Evolutionary conservation across 192 early-diverging fungal species (phyloP).

Genomic region (Lunasporangiospora selenospora): DNA sequence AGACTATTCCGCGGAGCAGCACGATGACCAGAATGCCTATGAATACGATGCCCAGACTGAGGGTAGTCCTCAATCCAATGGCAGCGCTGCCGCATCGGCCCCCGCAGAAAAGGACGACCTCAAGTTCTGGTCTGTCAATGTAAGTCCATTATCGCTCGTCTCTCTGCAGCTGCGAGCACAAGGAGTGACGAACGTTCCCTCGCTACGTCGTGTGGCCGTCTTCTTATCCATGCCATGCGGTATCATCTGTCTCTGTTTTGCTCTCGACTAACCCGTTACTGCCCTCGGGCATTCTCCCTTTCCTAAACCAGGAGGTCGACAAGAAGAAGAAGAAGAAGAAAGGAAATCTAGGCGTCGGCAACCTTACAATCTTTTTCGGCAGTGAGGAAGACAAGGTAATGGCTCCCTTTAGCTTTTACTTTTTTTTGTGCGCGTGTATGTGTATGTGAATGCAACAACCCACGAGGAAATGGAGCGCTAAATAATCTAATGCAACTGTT

Average conservation of each 20-base stretch:
- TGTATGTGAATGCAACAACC: too few species aligned
- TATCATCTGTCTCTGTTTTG: too few species aligned
- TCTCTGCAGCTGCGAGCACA: too few species aligned
- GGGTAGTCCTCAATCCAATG: constrained; percentile 19
- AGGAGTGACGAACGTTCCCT: too few species aligned
- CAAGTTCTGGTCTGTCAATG: constrained; percentile 57
- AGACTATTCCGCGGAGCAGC: constrained; percentile 33
- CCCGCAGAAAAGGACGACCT: constrained; percentile 47
- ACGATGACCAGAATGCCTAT: constrained; percentile 23
- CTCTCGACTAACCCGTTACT: too few species aligned
- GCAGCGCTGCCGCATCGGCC: constrained; percentile 11
- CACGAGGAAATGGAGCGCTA: too few species aligned
- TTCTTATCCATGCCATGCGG: too few species aligned
- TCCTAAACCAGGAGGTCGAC: constrained; percentile 66
- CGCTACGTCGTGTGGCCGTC: too few species aligned
- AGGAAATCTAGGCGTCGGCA: constrained; percentile 71
- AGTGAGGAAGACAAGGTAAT: constrained; percentile 65
- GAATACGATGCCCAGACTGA: constrained; percentile 11
- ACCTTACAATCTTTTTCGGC: constrained; percentile 65
- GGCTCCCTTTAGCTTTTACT: background rate
- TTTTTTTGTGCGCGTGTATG: constrained; percentile 1
- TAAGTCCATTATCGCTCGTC: constrained; percentile 12
- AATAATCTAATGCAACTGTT: background rate
- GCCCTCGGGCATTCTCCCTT: too few species aligned
- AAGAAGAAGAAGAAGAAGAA: constrained; percentile 79